Evolutionary conservation across 768 basidiomycete genomes (phyloP).

Genomic region (Phlegmacium glaucopus): DNA sequence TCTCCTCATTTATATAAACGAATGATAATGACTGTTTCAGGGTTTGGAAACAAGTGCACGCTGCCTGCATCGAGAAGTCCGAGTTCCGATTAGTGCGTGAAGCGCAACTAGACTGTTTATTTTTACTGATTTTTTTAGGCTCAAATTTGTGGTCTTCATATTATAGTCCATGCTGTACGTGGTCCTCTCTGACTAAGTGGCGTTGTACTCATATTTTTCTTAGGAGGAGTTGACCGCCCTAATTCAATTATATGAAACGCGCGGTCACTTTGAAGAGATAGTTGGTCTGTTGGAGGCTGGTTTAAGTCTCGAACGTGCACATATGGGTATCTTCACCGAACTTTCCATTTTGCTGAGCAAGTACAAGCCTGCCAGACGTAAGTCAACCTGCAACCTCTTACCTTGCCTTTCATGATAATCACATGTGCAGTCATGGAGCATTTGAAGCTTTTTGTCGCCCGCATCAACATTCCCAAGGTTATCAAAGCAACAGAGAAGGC

Average conservation of each 20-base stretch:
- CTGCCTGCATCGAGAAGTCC: constrained; percentile 95
- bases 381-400: constrained; percentile 25
- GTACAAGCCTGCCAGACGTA: constrained; percentile 89
- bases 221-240: constrained; percentile 76
- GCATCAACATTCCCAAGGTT: constrained; percentile 99
- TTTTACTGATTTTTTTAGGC: constrained; percentile 44
- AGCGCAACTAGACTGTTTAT: neutral
- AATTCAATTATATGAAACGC: constrained; percentile 82
- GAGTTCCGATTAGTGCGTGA: constrained; percentile 83
- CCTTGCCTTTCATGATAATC: constrained; percentile 2
- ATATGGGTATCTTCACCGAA: constrained; percentile 99
- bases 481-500: constrained; percentile 95
- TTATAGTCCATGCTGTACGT: constrained; percentile 85
- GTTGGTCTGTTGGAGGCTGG: constrained; percentile 91
- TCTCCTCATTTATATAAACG: neutral
- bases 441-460: constrained; percentile 90
- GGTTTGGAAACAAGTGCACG: constrained; percentile 99
- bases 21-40: constrained; percentile 33
- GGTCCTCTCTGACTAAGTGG: constrained; percentile 14
- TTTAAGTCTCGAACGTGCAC: constrained; percentile 93
- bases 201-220: constrained; percentile 10
- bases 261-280: constrained; percentile 94
- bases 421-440: constrained; percentile 87
- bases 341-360: constrained; percentile 90
- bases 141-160: constrained; percentile 98